Percentiles rank a stretch among this genome's conserved stretches.
phyloP scores from a whole-genome alignment of 371 early-diverging fungal species.

The Zychaea mexicana region DNA sequence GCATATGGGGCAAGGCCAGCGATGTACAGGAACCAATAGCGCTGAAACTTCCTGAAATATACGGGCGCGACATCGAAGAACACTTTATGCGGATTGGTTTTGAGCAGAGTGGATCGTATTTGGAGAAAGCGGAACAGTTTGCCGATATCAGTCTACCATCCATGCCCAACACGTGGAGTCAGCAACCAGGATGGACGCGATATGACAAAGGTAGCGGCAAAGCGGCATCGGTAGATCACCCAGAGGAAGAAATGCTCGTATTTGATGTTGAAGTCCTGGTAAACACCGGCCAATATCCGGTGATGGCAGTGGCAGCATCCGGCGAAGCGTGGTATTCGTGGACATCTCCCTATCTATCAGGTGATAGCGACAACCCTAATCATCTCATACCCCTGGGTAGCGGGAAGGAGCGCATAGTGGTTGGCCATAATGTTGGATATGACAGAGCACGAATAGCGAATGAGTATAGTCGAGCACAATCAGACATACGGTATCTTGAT shows the following conservation, averaged over 20 bases:
- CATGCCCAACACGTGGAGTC: slow-evolving; percentile 64
- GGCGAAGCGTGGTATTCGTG: slow-evolving; percentile 88
- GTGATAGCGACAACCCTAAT: slow-evolving; percentile 38
- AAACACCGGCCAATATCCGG: slow-evolving; percentile 68
- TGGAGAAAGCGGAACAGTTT: slow-evolving; percentile 55
- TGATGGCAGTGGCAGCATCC: slow-evolving; percentile 85
- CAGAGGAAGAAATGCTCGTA: slow-evolving; percentile 69
- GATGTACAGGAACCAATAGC: slow-evolving; percentile 49
- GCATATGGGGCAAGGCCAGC: slow-evolving; percentile 65
- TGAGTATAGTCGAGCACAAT: slow-evolving; percentile 69
- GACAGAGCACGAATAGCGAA: slow-evolving; percentile 90
- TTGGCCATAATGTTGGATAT: slow-evolving; percentile 94
- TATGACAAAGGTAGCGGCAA: slow-evolving; percentile 55
- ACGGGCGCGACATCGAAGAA: slow-evolving; percentile 71
- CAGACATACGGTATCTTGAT: slow-evolving; percentile 77
- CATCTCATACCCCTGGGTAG: slow-evolving; percentile 72
- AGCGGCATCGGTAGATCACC: slow-evolving; percentile 49
- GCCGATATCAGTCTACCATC: slow-evolving; percentile 49
- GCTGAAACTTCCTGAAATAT: slow-evolving; percentile 53
- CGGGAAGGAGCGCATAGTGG: slow-evolving; percentile 55
- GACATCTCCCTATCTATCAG: slow-evolving; percentile 74
- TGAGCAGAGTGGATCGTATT: slow-evolving; percentile 57
- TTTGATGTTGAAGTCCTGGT: slow-evolving; percentile 92
- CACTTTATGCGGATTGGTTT: slow-evolving; percentile 83
- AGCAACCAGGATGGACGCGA: slow-evolving; percentile 82